phyloP scores from a whole-genome alignment of 306 rosid species.

The Cucumis sativus region Cucumber_9930_V3 NC_026660.2:24180001-24180500 shows the following conservation, averaged over 20 bases:
- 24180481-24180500: background rate
- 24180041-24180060: background rate
- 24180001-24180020: background rate
- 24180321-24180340: slow-evolving; percentile 59
- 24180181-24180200: slow-evolving; percentile 71
- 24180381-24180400: slow-evolving; percentile 69
- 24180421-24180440: slow-evolving; percentile 44
- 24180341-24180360: slow-evolving; percentile 60
- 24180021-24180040: background rate
- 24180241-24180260: slow-evolving; percentile 81
- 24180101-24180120: background rate
- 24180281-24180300: slow-evolving; percentile 90
- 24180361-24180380: slow-evolving; percentile 89
- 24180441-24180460: background rate
- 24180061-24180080: background rate
- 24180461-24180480: background rate
- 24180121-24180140: slow-evolving; percentile 35
- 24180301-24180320: slow-evolving; percentile 72
- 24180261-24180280: slow-evolving; percentile 61
- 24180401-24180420: slow-evolving; percentile 83
- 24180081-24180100: background rate
- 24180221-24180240: slow-evolving; percentile 73
- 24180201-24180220: slow-evolving; percentile 64
- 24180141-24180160: slow-evolving; percentile 51
- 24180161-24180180: slow-evolving; percentile 41